These are phyloP conservation scores for Pichia heedii DNA, from an alignment of 805 yeast species.

Conservation along the genomic window DNA sequence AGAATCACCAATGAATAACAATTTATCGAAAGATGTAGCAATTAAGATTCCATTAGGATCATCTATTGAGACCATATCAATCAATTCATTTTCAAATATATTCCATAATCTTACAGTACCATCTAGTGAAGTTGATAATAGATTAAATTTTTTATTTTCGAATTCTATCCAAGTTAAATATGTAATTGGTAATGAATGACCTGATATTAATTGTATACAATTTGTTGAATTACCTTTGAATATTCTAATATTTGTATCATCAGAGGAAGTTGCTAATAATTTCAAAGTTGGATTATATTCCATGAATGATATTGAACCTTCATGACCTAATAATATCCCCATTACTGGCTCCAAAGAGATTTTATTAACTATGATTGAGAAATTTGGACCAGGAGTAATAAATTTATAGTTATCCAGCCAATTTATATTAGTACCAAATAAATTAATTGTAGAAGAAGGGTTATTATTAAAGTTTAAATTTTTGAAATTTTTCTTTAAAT, in stretches of 20 bases:
- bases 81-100: slow-evolving; percentile 32
- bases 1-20: slow-evolving; percentile 40
- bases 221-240: slow-evolving; percentile 64
- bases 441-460: no score
- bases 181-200: slow-evolving; percentile 52
- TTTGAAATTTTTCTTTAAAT: background rate
- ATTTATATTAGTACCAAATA: slow-evolving; percentile 46
- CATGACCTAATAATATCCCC: slow-evolving; percentile 57
- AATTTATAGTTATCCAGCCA: slow-evolving; percentile 69
- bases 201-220: slow-evolving; percentile 38
- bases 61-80: slow-evolving; percentile 28
- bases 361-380: slow-evolving; percentile 48
- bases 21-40: slow-evolving; percentile 24
- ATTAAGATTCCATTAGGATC: slow-evolving; percentile 49
- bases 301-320: slow-evolving; percentile 46
- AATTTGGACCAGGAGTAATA: slow-evolving; percentile 56
- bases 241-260: slow-evolving; percentile 61
- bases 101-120: slow-evolving; percentile 68
- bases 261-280: slow-evolving; percentile 65
- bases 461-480: slow-evolving; percentile 4
- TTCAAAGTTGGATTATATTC: slow-evolving; percentile 43
- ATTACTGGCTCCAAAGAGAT: slow-evolving; percentile 33
- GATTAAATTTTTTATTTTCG: slow-evolving; percentile 9
- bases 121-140: slow-evolving; percentile 59
- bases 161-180: slow-evolving; percentile 46